Evolutionary conservation across 1,284 basidiomycete genomes (phyloP).

Genomic region (Stygiomarasmius scandens): DNA sequence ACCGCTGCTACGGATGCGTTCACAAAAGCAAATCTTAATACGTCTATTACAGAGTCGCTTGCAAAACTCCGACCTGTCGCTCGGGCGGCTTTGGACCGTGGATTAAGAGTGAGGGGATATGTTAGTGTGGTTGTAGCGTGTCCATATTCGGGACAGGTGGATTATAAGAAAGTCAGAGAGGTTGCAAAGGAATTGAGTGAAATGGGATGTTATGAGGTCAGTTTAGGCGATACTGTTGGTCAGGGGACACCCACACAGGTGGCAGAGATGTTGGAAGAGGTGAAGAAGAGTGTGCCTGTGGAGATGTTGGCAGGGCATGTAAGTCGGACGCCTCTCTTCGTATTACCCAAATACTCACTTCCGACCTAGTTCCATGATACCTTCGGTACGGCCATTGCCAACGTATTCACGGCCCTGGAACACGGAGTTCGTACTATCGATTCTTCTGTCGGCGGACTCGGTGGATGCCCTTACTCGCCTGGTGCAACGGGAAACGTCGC

Average conservation of each 20-base stretch:
- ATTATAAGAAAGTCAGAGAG: conserved; percentile 66
- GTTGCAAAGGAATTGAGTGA: conserved; percentile 74
- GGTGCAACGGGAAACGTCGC: conserved; percentile 94
- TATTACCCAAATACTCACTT: no score
- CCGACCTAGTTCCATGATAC: conserved; percentile 94
- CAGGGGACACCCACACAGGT: conserved; percentile 79
- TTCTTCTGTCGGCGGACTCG: conserved; percentile 83
- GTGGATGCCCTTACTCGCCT: conserved; percentile 94
- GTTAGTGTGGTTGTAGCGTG: conserved; percentile 85
- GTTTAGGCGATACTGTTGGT: conserved; percentile 91
- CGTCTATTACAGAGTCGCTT: conserved; percentile 75
- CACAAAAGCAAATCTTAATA: conserved; percentile 85
- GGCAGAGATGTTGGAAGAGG: conserved; percentile 68
- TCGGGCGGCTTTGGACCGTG: conserved; percentile 56
- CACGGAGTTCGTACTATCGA: conserved; percentile 72
- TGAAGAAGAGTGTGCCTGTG: conserved; percentile 64
- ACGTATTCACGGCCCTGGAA: conserved; percentile 67
- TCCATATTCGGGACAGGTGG: conserved; percentile 84
- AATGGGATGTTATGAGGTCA: conserved; percentile 96
- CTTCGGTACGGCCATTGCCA: conserved; percentile 80
- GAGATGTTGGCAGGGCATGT: conserved; percentile 69
- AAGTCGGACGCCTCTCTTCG: conserved; percentile 11
- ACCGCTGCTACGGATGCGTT: conserved; percentile 90
- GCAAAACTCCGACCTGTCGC: conserved; percentile 67
- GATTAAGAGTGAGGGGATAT: conserved; percentile 85